Base-by-base conservation (phyloP, 306 rosid species). In the Gillenia trifoliata region DNA sequence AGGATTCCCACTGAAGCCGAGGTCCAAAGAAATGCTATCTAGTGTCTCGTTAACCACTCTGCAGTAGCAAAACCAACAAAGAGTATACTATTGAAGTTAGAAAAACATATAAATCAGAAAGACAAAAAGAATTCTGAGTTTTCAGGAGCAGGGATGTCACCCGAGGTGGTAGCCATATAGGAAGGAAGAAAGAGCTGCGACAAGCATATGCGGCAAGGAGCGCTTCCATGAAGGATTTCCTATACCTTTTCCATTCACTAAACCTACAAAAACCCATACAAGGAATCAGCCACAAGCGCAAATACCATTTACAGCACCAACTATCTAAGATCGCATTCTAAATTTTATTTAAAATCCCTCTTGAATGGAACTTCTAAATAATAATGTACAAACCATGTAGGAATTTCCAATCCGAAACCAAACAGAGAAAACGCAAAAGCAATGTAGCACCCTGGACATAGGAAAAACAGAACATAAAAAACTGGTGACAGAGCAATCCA, bases 11-110 rank as follows among this genome's bases (percentile, higher is more conserved):
- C 88, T 85, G 78, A 92, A 92, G 56, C 87, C 85, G 25, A 92
- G 97, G 78, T 88, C 92, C 77, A 86, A 20, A 59, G 97, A 89
- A 83, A 92, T 88, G 84, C 92, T 88, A 79, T 92, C 96, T 57
- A 89, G 86, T 60, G 97, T 89, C 88, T 92, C 96, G 78, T 92
- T 92, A 36, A 92, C 90, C 81, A 92, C 97, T 66, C 93, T 89
- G 87, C 85, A 85, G 82, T 55, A 74, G 64, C 77, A 79, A 78
- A 77, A 75, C 23, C 60, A 60, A 69, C 16, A 79, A 38, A 59
- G 71, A 70, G 76, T 66, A 78, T 49, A 10, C 4, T 8, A 11
- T 40, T 57, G 5, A 30, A 36, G 40, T 25, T 72, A 38, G 38
- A 0, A 10, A 75, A 30, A 71, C 34, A 67, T 11, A 54, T 13